Conservation (phyloP, 805 yeast species). For the Naumovozyma castellii region DNA sequence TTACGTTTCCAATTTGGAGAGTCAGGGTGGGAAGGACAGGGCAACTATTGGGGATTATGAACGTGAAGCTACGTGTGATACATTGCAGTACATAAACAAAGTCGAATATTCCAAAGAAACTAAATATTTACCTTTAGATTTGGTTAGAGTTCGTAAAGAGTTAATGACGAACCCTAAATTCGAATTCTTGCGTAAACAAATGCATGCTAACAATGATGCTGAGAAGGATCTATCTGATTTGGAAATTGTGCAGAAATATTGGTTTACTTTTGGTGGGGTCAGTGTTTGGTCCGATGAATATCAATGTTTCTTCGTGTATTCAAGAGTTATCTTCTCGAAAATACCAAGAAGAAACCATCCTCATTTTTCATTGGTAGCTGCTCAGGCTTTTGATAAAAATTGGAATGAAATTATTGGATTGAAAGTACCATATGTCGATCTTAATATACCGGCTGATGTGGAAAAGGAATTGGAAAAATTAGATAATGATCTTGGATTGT, state of each 20-base stretch:
- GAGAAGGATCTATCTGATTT: conserved; percentile 6
- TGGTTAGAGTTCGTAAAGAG: conserved; percentile 3
- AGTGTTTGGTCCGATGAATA: conserved; percentile 43
- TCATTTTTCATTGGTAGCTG: conserved; percentile 35
- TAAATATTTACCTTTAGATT: conserved; percentile 4
- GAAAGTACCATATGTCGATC: conserved; percentile 24
- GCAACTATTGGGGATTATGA: conserved; percentile 1
- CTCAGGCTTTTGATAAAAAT: conserved; percentile 35
- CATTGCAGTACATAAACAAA: neutral
- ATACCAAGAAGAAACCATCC: conserved; percentile 25
- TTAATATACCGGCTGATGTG: conserved; percentile 16
- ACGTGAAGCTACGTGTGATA: conserved; percentile 1
- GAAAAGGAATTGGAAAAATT: conserved; percentile 22
- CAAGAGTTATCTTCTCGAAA: conserved; percentile 37
- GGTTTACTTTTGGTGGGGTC: conserved; percentile 43
- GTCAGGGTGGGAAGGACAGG: neutral
- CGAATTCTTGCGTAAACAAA: neutral
- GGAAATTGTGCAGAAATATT: conserved; percentile 15
- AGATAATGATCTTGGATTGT: conserved; percentile 15
- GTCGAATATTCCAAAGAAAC: conserved; percentile 6
- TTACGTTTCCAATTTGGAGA: conserved; percentile 6
- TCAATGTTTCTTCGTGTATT: conserved; percentile 39
- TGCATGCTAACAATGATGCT: conserved; percentile 1
- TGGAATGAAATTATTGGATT: conserved; percentile 31
- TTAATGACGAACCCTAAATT: conserved; percentile 1